Base-by-base conservation (phyloP, 495 filamentous ascomycete species). In the Antarctomyces pellizariae region DNA sequence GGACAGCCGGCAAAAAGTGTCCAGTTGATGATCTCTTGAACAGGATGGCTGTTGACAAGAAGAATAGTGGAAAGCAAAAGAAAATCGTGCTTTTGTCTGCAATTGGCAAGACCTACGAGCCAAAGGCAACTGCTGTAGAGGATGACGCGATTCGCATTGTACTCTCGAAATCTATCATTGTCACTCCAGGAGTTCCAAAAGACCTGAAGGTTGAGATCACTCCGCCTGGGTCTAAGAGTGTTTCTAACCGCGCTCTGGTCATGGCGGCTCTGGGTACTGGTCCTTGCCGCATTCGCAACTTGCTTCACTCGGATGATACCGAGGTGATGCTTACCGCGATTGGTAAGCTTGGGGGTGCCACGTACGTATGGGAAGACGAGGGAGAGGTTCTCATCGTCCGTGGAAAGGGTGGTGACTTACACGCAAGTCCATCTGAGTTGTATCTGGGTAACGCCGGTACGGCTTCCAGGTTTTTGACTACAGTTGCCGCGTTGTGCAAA, bases 41-140 rank as follows among this genome's bases (percentile, higher is more conserved):
- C 32, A 84, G 89, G 45, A 97, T 97, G 86, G 82, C 70, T 2
- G 69, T 95, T 20, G 86, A 97, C 53, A 97, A 97, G 64, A 97
- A 97, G 64, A 97, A 97, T 30, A 74, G 91, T 17, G 86, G 86
- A 1, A 64, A 62, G 18, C 84, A 89, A 49, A 97, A 95, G 59
- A 91, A 89, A 52, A 71, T 97, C 29, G 86, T 92, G n/a, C 63
- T 99, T 4, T 64, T 99, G 12, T 79, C 80, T 0, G 73, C 74
- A 7, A 89, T 99, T 49, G 86, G 86, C 29, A 64, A 67, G 36
- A 82, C 80, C 7, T 50, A 82, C 36, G 86, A 95, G 48, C 75
- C 62, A 24, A 72, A 71, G 48, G 86, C 86, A 6, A 92, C 66
- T 37, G 65, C 78, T 5, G 86, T 95, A 15, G 60, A 79, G 4